Evolutionary conservation across 495 filamentous ascomycete genomes (phyloP).

Genomic region (Aspergillus steynii): DNA sequence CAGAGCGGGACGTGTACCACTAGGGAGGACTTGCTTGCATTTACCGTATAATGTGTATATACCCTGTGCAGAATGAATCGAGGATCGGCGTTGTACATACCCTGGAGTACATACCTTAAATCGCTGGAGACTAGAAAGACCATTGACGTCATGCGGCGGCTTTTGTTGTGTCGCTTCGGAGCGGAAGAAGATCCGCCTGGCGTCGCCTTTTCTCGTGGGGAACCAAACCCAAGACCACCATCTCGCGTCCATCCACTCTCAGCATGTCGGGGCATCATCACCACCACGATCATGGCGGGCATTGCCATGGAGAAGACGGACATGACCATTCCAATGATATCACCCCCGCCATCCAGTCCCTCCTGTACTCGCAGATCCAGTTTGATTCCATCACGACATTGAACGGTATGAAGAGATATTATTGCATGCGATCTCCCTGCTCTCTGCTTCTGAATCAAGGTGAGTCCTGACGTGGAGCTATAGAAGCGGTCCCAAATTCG

Average conservation of each 20-base stretch:
- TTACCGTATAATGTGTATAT: background rate
- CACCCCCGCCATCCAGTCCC: slow-evolving; percentile 81
- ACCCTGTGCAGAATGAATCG: slow-evolving; percentile 6
- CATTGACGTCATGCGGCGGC: background rate
- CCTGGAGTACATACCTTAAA: too few relatives aligned
- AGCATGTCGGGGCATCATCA: slow-evolving; percentile 46
- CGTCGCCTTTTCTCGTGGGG: background rate
- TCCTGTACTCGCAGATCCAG: slow-evolving; percentile 86
- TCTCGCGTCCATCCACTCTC: background rate
- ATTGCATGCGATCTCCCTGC: background rate
- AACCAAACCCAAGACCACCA: background rate
- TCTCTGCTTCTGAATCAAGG: background rate
- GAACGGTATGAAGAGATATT: slow-evolving; percentile 55
- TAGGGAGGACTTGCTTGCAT: too few relatives aligned
- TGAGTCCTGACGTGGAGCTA: slow-evolving; percentile 13
- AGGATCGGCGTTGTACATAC: background rate
- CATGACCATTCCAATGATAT: slow-evolving; percentile 91
- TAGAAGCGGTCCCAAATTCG: slow-evolving; percentile 60
- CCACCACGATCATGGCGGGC: slow-evolving; percentile 43
- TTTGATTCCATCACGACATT: slow-evolving; percentile 83
- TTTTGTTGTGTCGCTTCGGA: background rate
- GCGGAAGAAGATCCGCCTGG: background rate
- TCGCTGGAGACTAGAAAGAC: background rate
- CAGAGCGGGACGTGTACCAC: too few relatives aligned
- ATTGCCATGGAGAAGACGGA: slow-evolving; percentile 41